Evolutionary conservation across 148 eudicot genomes (phyloP).

Genomic region (Cornus kousa): DNA sequence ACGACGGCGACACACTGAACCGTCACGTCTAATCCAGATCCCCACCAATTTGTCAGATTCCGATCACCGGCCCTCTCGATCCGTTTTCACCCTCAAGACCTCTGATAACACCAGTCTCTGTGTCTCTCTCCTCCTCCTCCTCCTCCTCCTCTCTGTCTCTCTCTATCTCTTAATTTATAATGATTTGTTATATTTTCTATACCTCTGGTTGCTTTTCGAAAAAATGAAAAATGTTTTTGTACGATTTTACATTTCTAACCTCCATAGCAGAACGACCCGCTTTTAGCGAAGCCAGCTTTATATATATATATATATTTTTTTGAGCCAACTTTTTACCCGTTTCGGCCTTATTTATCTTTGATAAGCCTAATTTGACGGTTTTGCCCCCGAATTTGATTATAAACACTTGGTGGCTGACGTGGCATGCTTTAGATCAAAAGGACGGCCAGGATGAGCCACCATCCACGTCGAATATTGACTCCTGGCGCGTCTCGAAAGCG

Average conservation of each 20-base stretch:
- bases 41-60: slow-evolving; percentile 4
- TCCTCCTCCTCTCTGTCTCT: background rate
- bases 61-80: slow-evolving; percentile 2
- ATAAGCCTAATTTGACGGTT: background rate
- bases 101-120: background rate
- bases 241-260: background rate
- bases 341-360: background rate
- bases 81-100: background rate
- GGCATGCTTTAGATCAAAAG: slow-evolving; percentile 4
- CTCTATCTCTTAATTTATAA: background rate
- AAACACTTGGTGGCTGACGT: background rate
- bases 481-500: slow-evolving; percentile 55
- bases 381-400: background rate
- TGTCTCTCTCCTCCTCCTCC: background rate
- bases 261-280: background rate
- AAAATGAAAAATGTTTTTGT: background rate
- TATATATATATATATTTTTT: background rate
- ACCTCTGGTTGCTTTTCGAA: background rate
- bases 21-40: slow-evolving; percentile 5
- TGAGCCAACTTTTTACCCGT: background rate
- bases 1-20: background rate
- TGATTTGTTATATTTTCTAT: background rate
- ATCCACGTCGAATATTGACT: slow-evolving; percentile 32
- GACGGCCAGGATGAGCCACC: slow-evolving; percentile 61
- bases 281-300: background rate